Base-by-base conservation (phyloP, 805 yeast species). In the Yamadazyma insecticola region DNA sequence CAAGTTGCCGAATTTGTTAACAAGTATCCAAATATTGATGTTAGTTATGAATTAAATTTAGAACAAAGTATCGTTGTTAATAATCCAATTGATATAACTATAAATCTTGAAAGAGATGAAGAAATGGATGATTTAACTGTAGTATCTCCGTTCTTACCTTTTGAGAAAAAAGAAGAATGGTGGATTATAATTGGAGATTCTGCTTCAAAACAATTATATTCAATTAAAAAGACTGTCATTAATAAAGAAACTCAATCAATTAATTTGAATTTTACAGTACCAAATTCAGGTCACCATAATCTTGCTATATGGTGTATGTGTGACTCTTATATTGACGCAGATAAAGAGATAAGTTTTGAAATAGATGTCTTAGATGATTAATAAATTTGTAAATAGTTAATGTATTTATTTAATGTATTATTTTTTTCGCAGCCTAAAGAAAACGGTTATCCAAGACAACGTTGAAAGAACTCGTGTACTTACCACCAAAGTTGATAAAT, bases 311-410 rank as follows among this genome's bases (percentile, higher is more conserved):
- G 95, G 95, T 78, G 90, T 48, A 74, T 89, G 51, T 83, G 96
- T 58, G 97, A 89, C 48, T 80, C 95, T 0, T 90, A 89, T 47
- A 48, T 86, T n/a, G 97, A 89, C 50, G 94, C 88, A 2, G 98
- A 90, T 51, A 85, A 84, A 53, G 96, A 90, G 57, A 70, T 79
- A 15, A 53, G 64, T 8, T 62, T 82, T 29, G 73, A 68, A 16
- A 49, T 79, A 3, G 63, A 69, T 4, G 77, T 69, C 13, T 46
- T 50, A 17, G 26, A 33, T 16, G 24, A 13, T 5, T 8, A n/a
- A n/a, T n/a, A n/a, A n/a, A n/a, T n/a, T n/a, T n/a, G n/a, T n/a
- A n/a, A n/a, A n/a, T n/a, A n/a, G n/a, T n/a, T n/a, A n/a, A n/a
- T n/a, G n/a, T n/a, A n/a, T n/a, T n/a, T n/a, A n/a, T n/a, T n/a